Base-by-base conservation (phyloP, 1,284 basidiomycete species). In the Coniferiporia weirii region DNA sequence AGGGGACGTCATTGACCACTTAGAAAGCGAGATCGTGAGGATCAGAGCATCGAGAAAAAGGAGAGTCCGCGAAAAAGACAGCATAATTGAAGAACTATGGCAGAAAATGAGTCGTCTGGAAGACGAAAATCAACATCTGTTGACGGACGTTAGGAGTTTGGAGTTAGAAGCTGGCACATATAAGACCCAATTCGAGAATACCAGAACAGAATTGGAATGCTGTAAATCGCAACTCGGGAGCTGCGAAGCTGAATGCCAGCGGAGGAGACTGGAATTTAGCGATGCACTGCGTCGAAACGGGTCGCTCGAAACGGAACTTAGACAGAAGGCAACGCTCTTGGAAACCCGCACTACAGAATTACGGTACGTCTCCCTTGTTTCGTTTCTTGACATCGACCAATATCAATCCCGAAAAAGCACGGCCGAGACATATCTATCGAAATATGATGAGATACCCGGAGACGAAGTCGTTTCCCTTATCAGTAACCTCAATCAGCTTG, bases 401-500 rank as follows among this genome's bases (percentile, higher is more conserved):
- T 9, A 15, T 15, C 8, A n/a, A 9, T 19, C 8, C 8, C 9
- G 12, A 1, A 2, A 46, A n/a, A 46, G 44, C n/a, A 55, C 53
- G 10, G 53, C 53, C 8, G 53, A 55, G 43, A 27, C 53, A 1
- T 55, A 46, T 20, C 46, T 55, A 43, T 43, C 53, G 12, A 55
- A 55, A 22, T 55, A 55, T 20, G 53, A 55, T 55, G 53, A 55
- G 17, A 55, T 47, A 10, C 53, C 53, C 8, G 53, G 53, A 3
- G 53, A 55, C 19, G 53, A 55, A n/a, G 34, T 55, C n/a, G 43
- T 55, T 20, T 34, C 32, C 8, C 40, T 55, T 27, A 43, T 55
- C 40, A 55, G 45, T 13, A 43, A 55, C 20, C 32, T 55, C 7
- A 55, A 55, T 15, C 45, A 45, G 22, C 43, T 43, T 20, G 53